Evolutionary conservation across 345 rosid genomes (phyloP).

Genomic region (Pistacia integerrima): DNA sequence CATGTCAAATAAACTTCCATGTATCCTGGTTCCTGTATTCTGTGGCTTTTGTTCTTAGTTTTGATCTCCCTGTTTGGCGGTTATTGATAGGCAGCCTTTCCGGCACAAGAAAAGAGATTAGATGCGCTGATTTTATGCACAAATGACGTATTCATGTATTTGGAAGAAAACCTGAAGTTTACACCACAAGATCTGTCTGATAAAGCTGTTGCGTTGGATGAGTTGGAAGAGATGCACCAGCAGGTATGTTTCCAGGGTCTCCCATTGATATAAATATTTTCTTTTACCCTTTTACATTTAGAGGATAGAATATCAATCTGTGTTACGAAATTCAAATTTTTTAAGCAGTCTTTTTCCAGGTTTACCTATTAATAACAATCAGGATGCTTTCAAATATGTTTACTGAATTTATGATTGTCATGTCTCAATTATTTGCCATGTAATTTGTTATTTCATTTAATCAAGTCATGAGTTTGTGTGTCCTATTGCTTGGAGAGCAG

Average conservation of each 20-base stretch:
- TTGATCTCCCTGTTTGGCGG: conserved; percentile 25
- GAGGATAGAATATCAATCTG: not conserved
- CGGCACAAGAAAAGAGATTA: conserved; percentile 86
- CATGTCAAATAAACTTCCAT: not conserved
- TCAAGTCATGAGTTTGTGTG: conserved; percentile 7
- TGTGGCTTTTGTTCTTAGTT: conserved; percentile 18
- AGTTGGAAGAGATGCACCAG: conserved; percentile 87
- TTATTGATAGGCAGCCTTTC: conserved; percentile 82
- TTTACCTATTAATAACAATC: not conserved
- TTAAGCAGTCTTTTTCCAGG: not conserved
- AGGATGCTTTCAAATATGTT: not conserved
- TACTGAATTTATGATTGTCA: not conserved
- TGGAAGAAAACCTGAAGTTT: conserved; percentile 94
- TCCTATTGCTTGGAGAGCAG: conserved; percentile 46
- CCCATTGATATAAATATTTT: conserved; percentile 14
- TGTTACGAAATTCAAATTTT: not conserved
- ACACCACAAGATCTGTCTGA: conserved; percentile 76
- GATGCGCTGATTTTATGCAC: conserved; percentile 80
- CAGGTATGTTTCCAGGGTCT: conserved; percentile 55
- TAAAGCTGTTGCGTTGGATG: conserved; percentile 83
- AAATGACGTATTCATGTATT: conserved; percentile 68
- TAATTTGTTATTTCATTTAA: not conserved
- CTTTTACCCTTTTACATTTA: conserved; percentile 1
- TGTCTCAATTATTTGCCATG: not conserved
- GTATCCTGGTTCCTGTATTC: not conserved